Conservation (phyloP, 176 grass and related monocot genomes). For the Bothriochloa decipiens region DNA sequence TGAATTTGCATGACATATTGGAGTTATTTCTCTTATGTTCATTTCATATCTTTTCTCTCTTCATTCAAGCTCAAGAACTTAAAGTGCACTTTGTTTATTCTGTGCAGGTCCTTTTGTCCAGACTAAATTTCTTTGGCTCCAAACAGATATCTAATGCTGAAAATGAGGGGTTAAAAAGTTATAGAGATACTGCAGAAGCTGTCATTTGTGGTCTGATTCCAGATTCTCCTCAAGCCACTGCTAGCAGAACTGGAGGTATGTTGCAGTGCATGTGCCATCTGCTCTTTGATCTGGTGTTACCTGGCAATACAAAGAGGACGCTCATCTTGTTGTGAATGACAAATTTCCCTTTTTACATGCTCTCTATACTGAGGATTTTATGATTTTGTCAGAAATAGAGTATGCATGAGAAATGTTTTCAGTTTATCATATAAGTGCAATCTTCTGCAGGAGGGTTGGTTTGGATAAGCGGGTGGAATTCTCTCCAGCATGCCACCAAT, state of each 20-base stretch:
- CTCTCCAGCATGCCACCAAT: constrained; percentile 83
- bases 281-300: constrained; percentile 20
- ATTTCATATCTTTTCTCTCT: constrained; percentile 19
- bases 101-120: constrained; percentile 87
- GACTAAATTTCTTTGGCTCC: constrained; percentile 87
- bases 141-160: constrained; percentile 87
- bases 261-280: constrained; percentile 24
- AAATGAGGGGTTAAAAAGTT: constrained; percentile 69
- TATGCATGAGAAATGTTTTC: neutral
- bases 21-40: neutral
- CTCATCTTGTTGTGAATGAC: neutral
- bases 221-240: constrained; percentile 93
- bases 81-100: constrained; percentile 35
- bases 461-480: constrained; percentile 88
- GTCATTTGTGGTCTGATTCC: constrained; percentile 93
- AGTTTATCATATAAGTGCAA: constrained; percentile 22
- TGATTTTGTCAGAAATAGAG: neutral
- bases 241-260: constrained; percentile 80
- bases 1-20: constrained; percentile 11
- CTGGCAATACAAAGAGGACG: neutral
- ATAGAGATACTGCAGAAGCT: constrained; percentile 91
- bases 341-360: constrained; percentile 3
- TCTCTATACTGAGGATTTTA: neutral
- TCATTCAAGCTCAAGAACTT: constrained; percentile 20
- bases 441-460: constrained; percentile 78